Evolutionary conservation across 305 asterid genomes (phyloP), one percentile per base, ranked within the genome.

Genomic region (Fraxinus xanthoxyloides): DNA sequence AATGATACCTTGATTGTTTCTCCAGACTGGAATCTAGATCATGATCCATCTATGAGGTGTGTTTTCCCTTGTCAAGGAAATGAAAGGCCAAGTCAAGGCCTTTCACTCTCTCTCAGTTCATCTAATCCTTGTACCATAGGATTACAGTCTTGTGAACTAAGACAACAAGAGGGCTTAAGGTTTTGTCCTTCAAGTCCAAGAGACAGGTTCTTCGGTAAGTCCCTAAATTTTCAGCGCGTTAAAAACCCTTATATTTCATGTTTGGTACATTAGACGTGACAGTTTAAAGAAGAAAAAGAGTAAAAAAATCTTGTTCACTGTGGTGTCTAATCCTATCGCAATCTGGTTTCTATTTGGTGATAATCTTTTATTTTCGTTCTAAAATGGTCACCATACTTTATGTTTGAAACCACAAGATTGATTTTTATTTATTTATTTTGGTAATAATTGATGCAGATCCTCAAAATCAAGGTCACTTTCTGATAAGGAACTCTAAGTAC

Each of bases 91-190:
- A 54, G 63, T 54, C 63, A n/a, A 54, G 24, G 99, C 0, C 98
- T 96, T 54, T 94, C 98, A 0, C 93, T 96, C 38, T 93, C 98
- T 17, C 80, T 94, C 35, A 91, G 85, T 40, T 89, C 97, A 4
- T 85, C 94, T 0, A 86, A 94, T 72, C 97, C 97, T 51, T 43
- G 54, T 43, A 43, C 54, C 54, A 87, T 36, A 96, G 93, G 0
- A 80, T 94, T 5, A 15, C 97, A 92, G 67, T 83, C 97, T 7
- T 94, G 93, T 80, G 93, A 93, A 24, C 89, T 93, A 67, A 80
- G 91, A 43, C 97, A 87, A 23, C 85, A 78, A n/a, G 85, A 89
- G 32, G 90, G 87, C 36, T 7, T 81, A 43, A 48, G 90, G 40
- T 90, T 87, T 77, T 90, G 84, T 2, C 88, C 91, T 13, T 89